Percentiles rank a stretch among this genome's conserved stretches.
Conservation (phyloP, 768 basidiomycete genomes). For the Mycena leptocephala region DNA sequence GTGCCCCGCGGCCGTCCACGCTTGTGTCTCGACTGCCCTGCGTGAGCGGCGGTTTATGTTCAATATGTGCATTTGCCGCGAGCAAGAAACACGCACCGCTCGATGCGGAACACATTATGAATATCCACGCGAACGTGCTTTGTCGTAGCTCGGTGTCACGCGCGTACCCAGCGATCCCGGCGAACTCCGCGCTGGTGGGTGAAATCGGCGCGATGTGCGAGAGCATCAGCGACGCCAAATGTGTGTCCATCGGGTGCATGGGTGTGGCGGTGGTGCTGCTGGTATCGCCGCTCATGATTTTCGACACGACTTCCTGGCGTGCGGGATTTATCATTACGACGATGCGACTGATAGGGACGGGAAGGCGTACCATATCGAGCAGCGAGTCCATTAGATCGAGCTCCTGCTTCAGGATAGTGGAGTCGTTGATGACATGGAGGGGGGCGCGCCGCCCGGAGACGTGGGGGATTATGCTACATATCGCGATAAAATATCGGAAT, state of each 20-base stretch:
- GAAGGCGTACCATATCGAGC: constrained; percentile 3
- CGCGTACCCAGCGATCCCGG: background rate
- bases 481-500: no score
- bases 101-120: background rate
- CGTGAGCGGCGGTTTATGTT: background rate
- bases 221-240: background rate
- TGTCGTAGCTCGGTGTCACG: constrained; percentile 4
- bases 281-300: background rate
- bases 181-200: background rate
- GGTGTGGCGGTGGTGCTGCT: background rate
- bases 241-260: constrained; percentile 9
- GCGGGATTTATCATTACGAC: background rate
- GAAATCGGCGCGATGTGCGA: background rate
- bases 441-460: background rate
- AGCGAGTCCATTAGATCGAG: constrained; percentile 18
- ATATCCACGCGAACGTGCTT: background rate
- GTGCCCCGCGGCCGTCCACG: constrained; percentile 12
- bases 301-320: constrained; percentile 3
- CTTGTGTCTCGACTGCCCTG: background rate
- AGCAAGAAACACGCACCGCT: background rate
- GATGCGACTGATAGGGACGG: background rate
- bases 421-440: background rate
- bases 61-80: no score
- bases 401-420: background rate
- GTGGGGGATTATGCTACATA: constrained; percentile 10